Conservation (phyloP, 2,329 filamentous ascomycete genomes). For the Ceratocystiopsis brevicomis region DNA sequence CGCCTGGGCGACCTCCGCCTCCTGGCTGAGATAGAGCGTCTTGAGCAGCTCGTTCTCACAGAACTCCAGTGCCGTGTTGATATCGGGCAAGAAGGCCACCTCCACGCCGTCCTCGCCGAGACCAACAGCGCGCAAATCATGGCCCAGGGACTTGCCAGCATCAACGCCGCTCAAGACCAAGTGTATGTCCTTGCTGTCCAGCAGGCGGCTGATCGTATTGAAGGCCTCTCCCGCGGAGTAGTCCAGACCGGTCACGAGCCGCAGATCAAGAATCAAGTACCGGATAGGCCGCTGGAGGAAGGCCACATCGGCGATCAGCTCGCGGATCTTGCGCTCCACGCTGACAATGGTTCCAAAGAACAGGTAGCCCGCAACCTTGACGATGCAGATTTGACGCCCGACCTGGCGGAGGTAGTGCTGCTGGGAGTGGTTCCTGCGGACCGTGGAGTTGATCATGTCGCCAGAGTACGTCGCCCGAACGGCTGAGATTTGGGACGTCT, state of each 20-base stretch:
- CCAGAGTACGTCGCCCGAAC: conserved; percentile 83
- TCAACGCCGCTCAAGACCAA: conserved; percentile 72
- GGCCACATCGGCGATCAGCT: conserved; percentile 61
- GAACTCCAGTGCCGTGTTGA: conserved; percentile 83
- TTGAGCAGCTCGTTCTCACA: conserved; percentile 90
- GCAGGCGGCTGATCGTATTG: conserved; percentile 70
- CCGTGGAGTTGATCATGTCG: conserved; percentile 75
- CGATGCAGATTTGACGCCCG: conserved; percentile 71
- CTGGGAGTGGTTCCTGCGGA: conserved; percentile 76
- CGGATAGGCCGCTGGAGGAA: conserved; percentile 66
- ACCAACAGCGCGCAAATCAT: conserved; percentile 65
- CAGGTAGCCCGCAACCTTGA: conserved; percentile 86
- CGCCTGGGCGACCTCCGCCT: conserved; percentile 27
- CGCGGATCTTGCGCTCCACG: conserved; percentile 74
- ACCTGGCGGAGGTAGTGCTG: conserved; percentile 72
- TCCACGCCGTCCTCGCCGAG: conserved; percentile 54
- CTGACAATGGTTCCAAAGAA: conserved; percentile 97
- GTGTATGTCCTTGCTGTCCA: conserved; percentile 58
- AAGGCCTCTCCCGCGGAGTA: conserved; percentile 95
- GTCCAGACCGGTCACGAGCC: conserved; percentile 78
- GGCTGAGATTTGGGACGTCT: conserved; percentile 76
- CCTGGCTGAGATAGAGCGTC: conserved; percentile 53
- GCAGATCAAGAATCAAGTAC: conserved; percentile 76
- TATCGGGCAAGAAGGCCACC: conserved; percentile 66
- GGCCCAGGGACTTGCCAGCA: conserved; percentile 54